Evolutionary conservation across 2,329 filamentous ascomycete genomes (phyloP), one percentile per base, ranked within the genome.

Genomic region (Nothophaeocryptopus gaeumannii): DNA sequence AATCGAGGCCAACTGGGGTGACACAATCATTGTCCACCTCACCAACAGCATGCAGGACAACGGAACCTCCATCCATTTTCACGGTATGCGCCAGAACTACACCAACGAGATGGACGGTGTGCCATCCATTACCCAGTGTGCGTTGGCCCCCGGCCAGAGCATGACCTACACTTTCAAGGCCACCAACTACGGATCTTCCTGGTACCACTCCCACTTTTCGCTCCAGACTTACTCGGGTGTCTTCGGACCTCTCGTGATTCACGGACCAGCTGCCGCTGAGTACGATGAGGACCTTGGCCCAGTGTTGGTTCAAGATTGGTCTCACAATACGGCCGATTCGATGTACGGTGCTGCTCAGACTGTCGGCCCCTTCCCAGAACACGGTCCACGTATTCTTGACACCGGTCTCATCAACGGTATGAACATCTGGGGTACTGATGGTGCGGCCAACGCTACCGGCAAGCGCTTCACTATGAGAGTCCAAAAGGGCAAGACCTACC

Each of bases 71-170:
- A 77, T 77, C 70, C 73, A 80, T 12, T 73, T 72, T 70, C 75
- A 78, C 54, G 75, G 75, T 8, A 54, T 78, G 3, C 66, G 66
- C 36, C 72, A 72, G 52, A 75, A 65, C 54, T 76, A 74, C 57
- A 80, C 75, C 1, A 82, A 82, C 60, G 62, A 71, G 30, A 70
- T 73, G 51, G 75, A 78, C 41, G 75, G 75, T 37, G 73, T 72
- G 38, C 69, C 69, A 41, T 70, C 71, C 15, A 61, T 74, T n/a
- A 75, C 72, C 0, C 71, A 76, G 45, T 76, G 72, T 56, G 68
- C 71, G 5, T 61, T 70, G 16, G 61, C 65, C 1, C 67, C 66
- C 0, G 66, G 67, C 5, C 47, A 68, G 38, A 58, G 40, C 9
- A 57, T 60, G 47, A 67, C 65, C 15, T 67, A 68, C 48, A 67